Base-by-base conservation (phyloP, 768 basidiomycete species). In the Mycena epipterygia region DNA sequence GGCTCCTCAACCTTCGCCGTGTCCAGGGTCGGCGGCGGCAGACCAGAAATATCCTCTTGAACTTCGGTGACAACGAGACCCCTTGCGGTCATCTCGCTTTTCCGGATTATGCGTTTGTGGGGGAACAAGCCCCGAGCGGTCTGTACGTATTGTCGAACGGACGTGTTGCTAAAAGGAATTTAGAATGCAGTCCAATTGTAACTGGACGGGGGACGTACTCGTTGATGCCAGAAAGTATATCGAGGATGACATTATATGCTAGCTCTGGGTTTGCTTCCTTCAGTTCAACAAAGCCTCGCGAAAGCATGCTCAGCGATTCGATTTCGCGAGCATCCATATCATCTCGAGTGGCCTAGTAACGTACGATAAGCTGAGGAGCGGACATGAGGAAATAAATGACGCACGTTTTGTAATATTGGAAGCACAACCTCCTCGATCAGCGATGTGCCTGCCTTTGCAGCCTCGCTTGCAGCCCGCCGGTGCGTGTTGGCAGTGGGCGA, bases 301-400 rank as follows among this genome's bases (percentile, higher is more conserved):
- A 89, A 27, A 99, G 87, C 90, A 95, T 94, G 81, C 92, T 93
- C 44, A 98, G 81, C 16, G 95, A 92, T 78, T 97, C 95, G 1
- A 96, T 92, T 74, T 96, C 94, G 55, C 89, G 87, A 41, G 95
- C 95, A 72, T 93, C 94, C 91, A 95, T 95, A 76, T 95, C 95
- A 70, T 95, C 93, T 27, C 85, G 86, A 57, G 90, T 94, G 33
- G 89, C 86, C 93, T 95, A 76, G 8, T 51, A 69, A 65, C 21
- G 14, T 63, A 58, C 33, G 48, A 52, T 51, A 51, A 63, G 62
- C 48, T 57, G 58, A 33, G 33, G 33, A 2, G 21, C 67, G 55
- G 32, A 19, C 19, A 67, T 76, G 51, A 74, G 5, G 46, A 65
- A 27, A 61, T 30, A 33, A 57, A 59, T 23, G 46, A 75, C 89